These are phyloP conservation scores for Zasmidium citrigriseum DNA, from an alignment of 2,329 filamentous ascomycete genomes.

Conservation along the genomic window DNA sequence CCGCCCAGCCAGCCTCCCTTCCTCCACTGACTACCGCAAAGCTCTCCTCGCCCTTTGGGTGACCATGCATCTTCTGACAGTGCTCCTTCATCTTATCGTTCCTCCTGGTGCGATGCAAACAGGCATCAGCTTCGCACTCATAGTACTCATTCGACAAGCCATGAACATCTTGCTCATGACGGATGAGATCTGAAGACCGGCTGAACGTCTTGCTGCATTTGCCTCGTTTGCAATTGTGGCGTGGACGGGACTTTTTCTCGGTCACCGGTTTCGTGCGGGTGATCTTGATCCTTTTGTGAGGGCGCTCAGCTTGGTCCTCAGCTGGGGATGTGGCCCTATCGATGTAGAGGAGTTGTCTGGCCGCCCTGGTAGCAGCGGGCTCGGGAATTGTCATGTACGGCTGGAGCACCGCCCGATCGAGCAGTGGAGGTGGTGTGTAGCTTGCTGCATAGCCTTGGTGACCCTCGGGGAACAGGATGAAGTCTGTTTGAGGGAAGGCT, in stretches of 20 bases:
- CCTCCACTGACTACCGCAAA: neutral
- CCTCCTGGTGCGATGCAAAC: constrained; percentile 5
- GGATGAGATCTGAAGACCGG: constrained; percentile 3
- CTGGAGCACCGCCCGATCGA: neutral
- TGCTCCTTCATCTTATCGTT: constrained; percentile 15
- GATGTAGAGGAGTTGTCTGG: neutral
- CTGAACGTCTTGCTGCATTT: constrained; percentile 5
- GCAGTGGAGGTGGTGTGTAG: neutral
- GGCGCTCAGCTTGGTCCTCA: neutral
- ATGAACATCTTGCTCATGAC: constrained; percentile 7
- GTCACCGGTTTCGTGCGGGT: neutral
- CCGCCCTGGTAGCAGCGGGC: neutral
- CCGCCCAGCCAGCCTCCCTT: neutral
- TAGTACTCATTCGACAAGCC: neutral
- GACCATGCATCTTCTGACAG: constrained; percentile 11
- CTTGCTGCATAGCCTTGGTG: neutral
- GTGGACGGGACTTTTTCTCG: neutral
- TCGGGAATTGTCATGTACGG: neutral
- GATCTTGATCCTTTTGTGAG: neutral
- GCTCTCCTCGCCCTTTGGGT: neutral
- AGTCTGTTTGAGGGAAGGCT: neutral
- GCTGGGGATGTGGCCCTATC: neutral
- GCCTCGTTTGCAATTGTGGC: neutral
- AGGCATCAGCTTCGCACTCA: constrained; percentile 4
- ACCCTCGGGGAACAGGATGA: neutral